Percentiles rank a stretch among this genome's conserved stretches.
Conservation (phyloP, 2,329 filamentous ascomycete species). For the Clarireedia hainanense region DNA sequence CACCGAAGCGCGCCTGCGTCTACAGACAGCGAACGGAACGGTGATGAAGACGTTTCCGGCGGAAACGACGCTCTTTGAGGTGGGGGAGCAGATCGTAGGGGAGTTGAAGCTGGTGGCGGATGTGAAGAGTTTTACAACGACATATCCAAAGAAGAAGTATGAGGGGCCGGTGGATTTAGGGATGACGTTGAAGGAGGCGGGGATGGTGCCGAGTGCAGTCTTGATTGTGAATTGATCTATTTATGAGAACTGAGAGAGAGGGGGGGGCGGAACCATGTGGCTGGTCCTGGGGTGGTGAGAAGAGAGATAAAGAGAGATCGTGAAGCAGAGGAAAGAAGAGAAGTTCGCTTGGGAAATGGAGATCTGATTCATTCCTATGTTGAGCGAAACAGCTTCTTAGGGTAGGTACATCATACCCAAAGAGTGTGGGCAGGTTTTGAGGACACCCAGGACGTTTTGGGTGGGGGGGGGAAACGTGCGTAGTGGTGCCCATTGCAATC, state of each 20-base stretch:
- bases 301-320: background rate
- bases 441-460: too few species aligned
- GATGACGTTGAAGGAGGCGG: conserved; percentile 87
- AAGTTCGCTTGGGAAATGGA: too few species aligned
- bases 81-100: conserved; percentile 65
- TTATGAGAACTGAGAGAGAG: background rate
- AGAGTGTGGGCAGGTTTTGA: too few species aligned
- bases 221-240: conserved; percentile 57
- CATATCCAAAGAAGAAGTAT: conserved; percentile 80
- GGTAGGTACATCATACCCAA: too few species aligned
- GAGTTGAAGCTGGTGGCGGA: conserved; percentile 58
- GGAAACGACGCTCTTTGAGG: conserved; percentile 87
- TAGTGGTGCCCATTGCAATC: too few species aligned
- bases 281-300: background rate
- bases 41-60: conserved; percentile 82
- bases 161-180: conserved; percentile 65
- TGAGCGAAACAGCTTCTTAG: too few species aligned
- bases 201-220: conserved; percentile 83
- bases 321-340: background rate
- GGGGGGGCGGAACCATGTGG: background rate
- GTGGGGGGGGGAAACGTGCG: too few species aligned
- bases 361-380: too few species aligned
- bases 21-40: conserved; percentile 70
- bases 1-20: conserved; percentile 70
- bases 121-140: conserved; percentile 73